Evolutionary conservation across 345 rosid species (phyloP), one percentile per base, ranked within the genome.

Genomic region (Citrus sp.): DNA sequence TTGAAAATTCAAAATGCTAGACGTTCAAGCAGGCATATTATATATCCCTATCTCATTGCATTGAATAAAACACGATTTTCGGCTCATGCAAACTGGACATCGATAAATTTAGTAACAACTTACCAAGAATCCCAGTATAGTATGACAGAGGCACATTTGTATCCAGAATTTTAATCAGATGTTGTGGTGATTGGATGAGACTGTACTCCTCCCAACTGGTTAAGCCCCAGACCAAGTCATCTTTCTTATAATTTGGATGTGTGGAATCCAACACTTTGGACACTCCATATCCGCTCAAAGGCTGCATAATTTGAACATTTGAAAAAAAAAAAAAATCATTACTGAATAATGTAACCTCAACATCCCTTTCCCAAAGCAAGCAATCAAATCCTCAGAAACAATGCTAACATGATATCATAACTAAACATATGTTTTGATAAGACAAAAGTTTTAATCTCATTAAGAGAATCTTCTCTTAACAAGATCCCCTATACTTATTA

Each of bases 161-260:
- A 12, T 84, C 71, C 2, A 81, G 82, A 63, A 91, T 90, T 80
- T 93, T 91, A 38, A 86, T 75, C 59, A 86, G 80, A 54, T 3
- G 22, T 19, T 37, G 51, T 7, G 18, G 27, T 16, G 89, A 75
- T 6, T 80, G 78, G 38, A 88, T 60, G 59, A 87, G 76, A 65
- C 85, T 88, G 25, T 87, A 90, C 81, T 91, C 93, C 77, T 92
- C 95, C 95, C 97, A 92, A 19, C 87, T 78, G 18, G 88, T 89
- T 0, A 58, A 9, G 1, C 91, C 97, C 89, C 89, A 89, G 7
- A 90, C 87, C 25, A 87, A 71, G 65, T 91, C 90, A 0, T 91
- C 93, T 19, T 89, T 80, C 60, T 86, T 80, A 84, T 82, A 90
- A 62, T 87, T 82, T 38, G 92, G 87, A 83, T 91, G 83, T 1